Conservation (phyloP, 192 early-diverging fungal species). For the Podila epigama region DNA sequence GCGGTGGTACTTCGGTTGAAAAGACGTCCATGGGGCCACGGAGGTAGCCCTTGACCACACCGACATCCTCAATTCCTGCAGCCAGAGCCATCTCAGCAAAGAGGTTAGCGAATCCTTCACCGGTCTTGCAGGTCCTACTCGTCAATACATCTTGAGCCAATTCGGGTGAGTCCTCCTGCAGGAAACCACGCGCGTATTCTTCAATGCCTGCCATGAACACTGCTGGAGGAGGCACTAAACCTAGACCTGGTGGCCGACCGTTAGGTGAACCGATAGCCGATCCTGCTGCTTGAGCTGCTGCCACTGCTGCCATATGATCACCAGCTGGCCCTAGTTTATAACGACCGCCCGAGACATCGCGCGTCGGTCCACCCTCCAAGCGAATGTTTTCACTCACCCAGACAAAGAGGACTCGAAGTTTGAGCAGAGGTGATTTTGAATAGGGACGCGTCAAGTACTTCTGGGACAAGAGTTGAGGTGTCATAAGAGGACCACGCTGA, state of each 20-base stretch:
- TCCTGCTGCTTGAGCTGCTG: background rate
- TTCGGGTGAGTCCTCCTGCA: conserved; percentile 50
- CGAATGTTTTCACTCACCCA: conserved; percentile 76
- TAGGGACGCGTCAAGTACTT: conserved; percentile 75
- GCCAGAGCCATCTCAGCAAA: conserved; percentile 64
- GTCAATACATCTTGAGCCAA: conserved; percentile 51
- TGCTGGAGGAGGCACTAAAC: background rate
- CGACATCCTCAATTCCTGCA: conserved; percentile 54
- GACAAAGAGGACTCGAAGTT: conserved; percentile 68
- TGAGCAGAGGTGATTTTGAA: conserved; percentile 58
- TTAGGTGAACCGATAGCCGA: background rate
- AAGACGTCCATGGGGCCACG: conserved; percentile 51
- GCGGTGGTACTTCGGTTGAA: conserved; percentile 24
- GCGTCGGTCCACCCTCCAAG: conserved; percentile 32
- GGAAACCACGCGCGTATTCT: conserved; percentile 23
- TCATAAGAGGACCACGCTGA: conserved; percentile 64
- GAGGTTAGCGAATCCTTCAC: conserved; percentile 58
- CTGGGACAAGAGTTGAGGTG: conserved; percentile 64
- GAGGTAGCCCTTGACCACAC: conserved; percentile 57
- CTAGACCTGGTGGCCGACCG: background rate
- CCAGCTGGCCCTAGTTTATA: conserved; percentile 31
- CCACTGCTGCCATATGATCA: conserved; percentile 9
- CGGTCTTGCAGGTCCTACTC: conserved; percentile 47
- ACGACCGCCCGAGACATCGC: conserved; percentile 43
- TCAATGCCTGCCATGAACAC: conserved; percentile 30